Conservation (phyloP, 805 yeast species). For the Lachancea cidri region DNA sequence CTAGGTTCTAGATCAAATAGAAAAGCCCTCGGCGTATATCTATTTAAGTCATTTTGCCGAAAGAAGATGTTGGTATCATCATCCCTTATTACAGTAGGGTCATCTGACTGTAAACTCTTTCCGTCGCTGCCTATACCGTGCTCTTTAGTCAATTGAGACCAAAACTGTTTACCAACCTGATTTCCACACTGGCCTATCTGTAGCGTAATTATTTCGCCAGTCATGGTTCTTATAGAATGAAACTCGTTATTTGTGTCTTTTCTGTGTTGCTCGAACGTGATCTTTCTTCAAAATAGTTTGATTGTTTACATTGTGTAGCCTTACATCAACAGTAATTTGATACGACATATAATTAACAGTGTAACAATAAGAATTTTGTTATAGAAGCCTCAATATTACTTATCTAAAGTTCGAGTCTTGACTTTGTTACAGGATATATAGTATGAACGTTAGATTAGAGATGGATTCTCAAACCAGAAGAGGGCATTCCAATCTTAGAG, state of each 20-base stretch:
- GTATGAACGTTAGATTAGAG: conserved; percentile 9
- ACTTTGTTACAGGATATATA: not conserved
- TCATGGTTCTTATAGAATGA: conserved; percentile 33
- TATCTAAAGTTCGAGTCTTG: not conserved
- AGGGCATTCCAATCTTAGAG: conserved; percentile 83
- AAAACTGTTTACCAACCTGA: conserved; percentile 87
- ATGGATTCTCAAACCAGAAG: conserved; percentile 72
- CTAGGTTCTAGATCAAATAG: conserved; percentile 88
- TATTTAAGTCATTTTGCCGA: conserved; percentile 63
- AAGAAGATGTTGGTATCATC: conserved; percentile 86
- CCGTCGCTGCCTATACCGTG: conserved; percentile 63
- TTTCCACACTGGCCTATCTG: conserved; percentile 92
- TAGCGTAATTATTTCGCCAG: conserved; percentile 63
- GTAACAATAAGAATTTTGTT: no score
- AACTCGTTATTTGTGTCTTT: no score
- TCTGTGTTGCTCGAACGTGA: no score
- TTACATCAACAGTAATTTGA: no score
- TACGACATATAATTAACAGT: no score
- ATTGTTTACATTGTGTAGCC: no score
- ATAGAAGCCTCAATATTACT: no score
- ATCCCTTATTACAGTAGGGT: conserved; percentile 32
- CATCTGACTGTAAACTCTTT: conserved; percentile 14
- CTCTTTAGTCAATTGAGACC: conserved; percentile 83
- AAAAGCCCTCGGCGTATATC: conserved; percentile 85
- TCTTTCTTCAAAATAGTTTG: no score